phyloP scores from a whole-genome alignment of 441 rosid genomes.

The Gossypium schwendimanii region DNA sequence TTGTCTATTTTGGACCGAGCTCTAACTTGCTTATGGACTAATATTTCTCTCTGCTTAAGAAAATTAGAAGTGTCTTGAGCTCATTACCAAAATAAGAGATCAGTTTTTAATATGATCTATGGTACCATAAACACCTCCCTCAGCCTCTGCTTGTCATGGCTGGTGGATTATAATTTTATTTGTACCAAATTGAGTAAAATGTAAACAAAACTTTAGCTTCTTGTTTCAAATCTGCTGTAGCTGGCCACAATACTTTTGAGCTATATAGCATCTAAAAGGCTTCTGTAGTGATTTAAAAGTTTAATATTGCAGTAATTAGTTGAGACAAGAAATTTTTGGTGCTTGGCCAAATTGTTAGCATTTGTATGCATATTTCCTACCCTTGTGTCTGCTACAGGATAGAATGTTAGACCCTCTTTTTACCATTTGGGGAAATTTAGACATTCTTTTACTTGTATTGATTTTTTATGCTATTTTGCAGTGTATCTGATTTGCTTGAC shows the following conservation, averaged over 20 bases:
- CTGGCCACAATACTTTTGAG: background rate
- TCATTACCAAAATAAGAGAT: background rate
- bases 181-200: background rate
- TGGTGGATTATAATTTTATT: background rate
- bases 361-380: background rate
- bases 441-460: conserved; percentile 14
- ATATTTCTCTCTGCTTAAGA: background rate
- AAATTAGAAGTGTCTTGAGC: background rate
- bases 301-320: background rate
- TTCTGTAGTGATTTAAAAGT: background rate
- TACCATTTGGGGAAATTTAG: background rate
- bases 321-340: background rate
- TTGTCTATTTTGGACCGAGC: background rate
- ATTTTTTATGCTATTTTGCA: conserved; percentile 28
- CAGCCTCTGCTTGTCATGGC: conserved; percentile 4
- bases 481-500: conserved; percentile 74
- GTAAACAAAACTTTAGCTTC: background rate
- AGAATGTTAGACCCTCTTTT: conserved; percentile 10
- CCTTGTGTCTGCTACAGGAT: conserved; percentile 4
- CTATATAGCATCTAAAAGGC: background rate
- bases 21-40: background rate
- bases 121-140: background rate
- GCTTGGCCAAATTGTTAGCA: background rate
- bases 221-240: background rate
- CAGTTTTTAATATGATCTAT: background rate